Conservation (phyloP, 2,329 filamentous ascomycete genomes). For the Apiospora marii region DNA sequence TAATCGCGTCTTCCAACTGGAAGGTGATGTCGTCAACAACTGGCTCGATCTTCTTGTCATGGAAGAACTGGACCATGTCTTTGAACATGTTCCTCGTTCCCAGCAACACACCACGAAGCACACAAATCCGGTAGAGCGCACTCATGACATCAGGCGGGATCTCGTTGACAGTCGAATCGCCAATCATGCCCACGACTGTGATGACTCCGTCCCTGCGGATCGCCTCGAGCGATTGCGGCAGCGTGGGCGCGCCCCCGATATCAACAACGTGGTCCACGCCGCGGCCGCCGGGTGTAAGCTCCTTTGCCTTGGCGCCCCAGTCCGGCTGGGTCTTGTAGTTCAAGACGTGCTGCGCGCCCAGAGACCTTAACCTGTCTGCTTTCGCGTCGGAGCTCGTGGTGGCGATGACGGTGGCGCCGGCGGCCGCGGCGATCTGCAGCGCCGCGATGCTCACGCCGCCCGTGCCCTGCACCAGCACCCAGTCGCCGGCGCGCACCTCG, state of each 20-base stretch:
- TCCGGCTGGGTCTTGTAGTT: constrained; percentile 66
- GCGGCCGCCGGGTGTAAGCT: constrained; percentile 50
- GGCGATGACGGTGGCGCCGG: constrained; percentile 62
- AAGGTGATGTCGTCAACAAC: constrained; percentile 31
- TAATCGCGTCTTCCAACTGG: constrained; percentile 28
- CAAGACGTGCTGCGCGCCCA: constrained; percentile 66
- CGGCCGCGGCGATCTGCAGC: constrained; percentile 54
- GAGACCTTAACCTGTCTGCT: constrained; percentile 56
- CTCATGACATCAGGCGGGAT: constrained; percentile 27
- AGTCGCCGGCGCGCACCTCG: constrained; percentile 46
- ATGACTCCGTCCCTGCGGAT: constrained; percentile 48
- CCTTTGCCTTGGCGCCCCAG: constrained; percentile 67
- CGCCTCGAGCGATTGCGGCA: constrained; percentile 62
- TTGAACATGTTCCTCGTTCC: constrained; percentile 31
- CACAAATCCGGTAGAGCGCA: constrained; percentile 28
- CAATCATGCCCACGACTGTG: constrained; percentile 41
- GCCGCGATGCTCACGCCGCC: constrained; percentile 49
- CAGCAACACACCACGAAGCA: constrained; percentile 30
- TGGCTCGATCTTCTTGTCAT: constrained; percentile 31
- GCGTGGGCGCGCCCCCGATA: constrained; percentile 70
- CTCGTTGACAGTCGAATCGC: constrained; percentile 3
- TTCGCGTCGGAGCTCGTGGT: constrained; percentile 66
- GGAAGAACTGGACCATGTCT: constrained; percentile 31
- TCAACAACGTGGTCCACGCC: constrained; percentile 72
- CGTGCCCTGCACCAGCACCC: constrained; percentile 49